Evolutionary conservation across 495 filamentous ascomycete genomes (phyloP), one percentile per base, ranked within the genome.

Genomic region (Melanomma pulvis-pyrius): DNA sequence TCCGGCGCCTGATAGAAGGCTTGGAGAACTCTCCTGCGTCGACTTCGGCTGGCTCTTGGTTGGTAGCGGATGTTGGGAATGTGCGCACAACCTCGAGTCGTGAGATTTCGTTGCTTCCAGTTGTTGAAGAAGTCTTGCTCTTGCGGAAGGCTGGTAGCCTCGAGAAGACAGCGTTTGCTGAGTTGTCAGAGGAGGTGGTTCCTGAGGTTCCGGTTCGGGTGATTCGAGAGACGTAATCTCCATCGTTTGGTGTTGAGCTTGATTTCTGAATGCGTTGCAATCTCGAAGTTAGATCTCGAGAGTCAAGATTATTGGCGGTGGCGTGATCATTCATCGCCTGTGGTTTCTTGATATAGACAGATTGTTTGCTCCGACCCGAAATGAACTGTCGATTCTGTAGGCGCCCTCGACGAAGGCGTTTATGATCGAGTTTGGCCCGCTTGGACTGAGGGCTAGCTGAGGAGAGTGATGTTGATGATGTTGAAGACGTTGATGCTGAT

Each of bases 321-420:
- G 36, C 21, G 60, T 63, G 26, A 36, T 60, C 61, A 47, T 52
- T 65, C 61, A 64, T 64, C 61, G 61, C 47, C 60, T 19, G 32
- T 24, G 48, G 28, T 55, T 64, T 36, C 46, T 26, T 57, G 49
- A 65, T 47, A 32, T 39, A 52, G 41, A 60, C 30, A 1, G 61
- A 61, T 55, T 65, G 61, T 17, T 57, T 60, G 50, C 34, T 57
- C 7, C 67, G 67, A 44, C 60, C 56, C 21, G 67, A 65, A 6
- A 62, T 51, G 46, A 61, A 55, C 32, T 58, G 58, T 13, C 65
- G 58, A n/a, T 41, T 54, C 13, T 63, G 55, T 2, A 15, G 52
- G 26, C 41, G 51, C 30, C 19, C 57, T 46, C 4, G 39, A 49
- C 53, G 59, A 22, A n/a, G 56, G 11, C 26, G 49, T 17, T 25